Evolutionary conservation across 1,139 yeast species (phyloP), one percentile per base, ranked within the genome.

Genomic region (Kazachstania sp.): DNA sequence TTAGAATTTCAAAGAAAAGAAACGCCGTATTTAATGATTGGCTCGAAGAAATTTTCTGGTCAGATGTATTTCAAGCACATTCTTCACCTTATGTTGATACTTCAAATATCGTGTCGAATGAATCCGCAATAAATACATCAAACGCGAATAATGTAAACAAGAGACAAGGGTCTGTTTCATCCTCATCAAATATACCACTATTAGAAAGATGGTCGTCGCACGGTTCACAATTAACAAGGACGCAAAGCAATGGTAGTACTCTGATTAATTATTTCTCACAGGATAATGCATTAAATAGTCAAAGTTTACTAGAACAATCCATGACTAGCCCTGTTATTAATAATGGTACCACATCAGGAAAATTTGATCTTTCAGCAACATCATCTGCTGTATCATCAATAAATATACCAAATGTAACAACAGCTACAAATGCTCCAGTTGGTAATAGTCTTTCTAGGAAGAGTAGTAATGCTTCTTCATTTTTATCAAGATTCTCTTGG

Each of bases 11-110:
- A 7, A 28, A 13, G 18, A 28, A 12, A 23, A 15, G 30, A 20
- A 54, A 55, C 35, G 16, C 38, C 3, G 57, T 74, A 8, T 78
- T 92, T 0, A 69, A 85, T 37, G 88, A 90, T 0, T 87, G 95
- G 95, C 82, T 86, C 60, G 72, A 76, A 41, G 76, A 85, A 13
- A 68, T 84, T 15, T 60, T 86, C 31, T 86, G 88, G 81, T 78
- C 83, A 1, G 71, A 74, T 45, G 73, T 86, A 0, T 86, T 77
- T 59, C 73, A 75, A 49, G 52, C 59, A 23, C 63, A 66, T 45
- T 51, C 54, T 11, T 32, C 40, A 19, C 47, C 49, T 15, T 51
- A 48, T 35, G 29, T 15, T 3, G 41, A 43, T 18, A 11, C 23
- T n/a, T 38, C 23, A 28, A 32, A 40, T 15, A 8, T 30, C 4